phyloP scores from a whole-genome alignment of 768 basidiomycete genomes.

The Gautieria morchelliformis region DNA sequence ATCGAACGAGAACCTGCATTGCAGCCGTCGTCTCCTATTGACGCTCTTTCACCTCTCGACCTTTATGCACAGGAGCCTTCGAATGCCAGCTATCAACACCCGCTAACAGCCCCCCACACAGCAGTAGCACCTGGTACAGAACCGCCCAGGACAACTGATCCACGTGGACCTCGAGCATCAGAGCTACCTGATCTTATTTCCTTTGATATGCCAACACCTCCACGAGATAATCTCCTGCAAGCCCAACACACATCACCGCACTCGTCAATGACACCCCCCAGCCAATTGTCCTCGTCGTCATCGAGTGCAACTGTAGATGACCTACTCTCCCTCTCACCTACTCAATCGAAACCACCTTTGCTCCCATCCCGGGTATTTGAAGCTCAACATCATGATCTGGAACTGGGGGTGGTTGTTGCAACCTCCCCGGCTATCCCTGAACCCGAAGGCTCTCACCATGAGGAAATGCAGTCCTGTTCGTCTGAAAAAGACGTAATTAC shows the following conservation, averaged over 20 bases:
- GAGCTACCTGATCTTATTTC: conserved; percentile 25
- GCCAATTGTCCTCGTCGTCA: neutral
- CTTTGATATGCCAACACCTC: conserved; percentile 25
- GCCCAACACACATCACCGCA: conserved; percentile 10
- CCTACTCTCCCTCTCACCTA: conserved; percentile 17
- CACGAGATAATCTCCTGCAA: conserved; percentile 10
- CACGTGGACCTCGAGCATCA: neutral
- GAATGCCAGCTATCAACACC: neutral
- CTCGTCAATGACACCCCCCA: neutral
- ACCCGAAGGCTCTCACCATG: no score
- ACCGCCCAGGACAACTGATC: neutral
- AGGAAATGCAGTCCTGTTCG: no score
- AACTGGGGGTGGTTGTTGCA: neutral
- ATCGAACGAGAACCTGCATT: neutral
- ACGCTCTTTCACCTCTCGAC: neutral
- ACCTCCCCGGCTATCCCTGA: no score
- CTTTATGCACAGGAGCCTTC: neutral
- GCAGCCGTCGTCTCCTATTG: neutral
- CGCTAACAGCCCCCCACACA: neutral
- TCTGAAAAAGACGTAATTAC: no score
- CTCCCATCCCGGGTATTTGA: neutral
- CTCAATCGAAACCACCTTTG: neutral
- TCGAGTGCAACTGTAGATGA: conserved; percentile 13
- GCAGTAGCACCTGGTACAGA: neutral
- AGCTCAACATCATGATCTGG: neutral